These are phyloP conservation scores for Stevia rebaudiana DNA, from an alignment of 140 eudicot species.

Conservation along the genomic window DNA sequence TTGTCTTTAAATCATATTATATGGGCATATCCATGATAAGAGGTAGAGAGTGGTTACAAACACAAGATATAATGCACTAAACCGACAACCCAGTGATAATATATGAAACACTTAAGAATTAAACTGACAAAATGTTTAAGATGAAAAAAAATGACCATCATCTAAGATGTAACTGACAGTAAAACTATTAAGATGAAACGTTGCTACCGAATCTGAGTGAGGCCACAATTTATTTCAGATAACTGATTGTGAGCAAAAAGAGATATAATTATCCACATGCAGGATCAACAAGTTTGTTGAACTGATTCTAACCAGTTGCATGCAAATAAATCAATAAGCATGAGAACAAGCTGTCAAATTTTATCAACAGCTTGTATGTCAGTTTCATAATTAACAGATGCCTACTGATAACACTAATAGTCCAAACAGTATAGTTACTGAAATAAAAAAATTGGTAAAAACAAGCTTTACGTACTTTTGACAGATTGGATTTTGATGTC, in stretches of 20 bases:
- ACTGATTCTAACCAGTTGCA: neutral
- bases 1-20: no score
- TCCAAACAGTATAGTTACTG: neutral
- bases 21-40: no score
- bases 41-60: no score
- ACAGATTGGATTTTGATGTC: slow-evolving; percentile 56
- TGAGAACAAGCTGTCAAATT: neutral
- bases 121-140: no score
- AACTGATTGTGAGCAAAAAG: neutral
- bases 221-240: neutral
- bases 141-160: no score
- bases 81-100: no score
- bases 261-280: no score
- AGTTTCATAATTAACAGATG: neutral
- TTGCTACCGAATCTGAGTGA: no score
- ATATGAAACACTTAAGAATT: no score
- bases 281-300: neutral
- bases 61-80: no score
- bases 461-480: slow-evolving; percentile 47
- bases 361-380: slow-evolving; percentile 5
- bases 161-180: no score
- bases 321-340: neutral
- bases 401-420: neutral
- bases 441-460: neutral
- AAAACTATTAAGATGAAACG: no score